Evolutionary conservation across 2,329 filamentous ascomycete genomes (phyloP), one percentile per base, ranked within the genome.

Genomic region (Phoma herbarum): DNA sequence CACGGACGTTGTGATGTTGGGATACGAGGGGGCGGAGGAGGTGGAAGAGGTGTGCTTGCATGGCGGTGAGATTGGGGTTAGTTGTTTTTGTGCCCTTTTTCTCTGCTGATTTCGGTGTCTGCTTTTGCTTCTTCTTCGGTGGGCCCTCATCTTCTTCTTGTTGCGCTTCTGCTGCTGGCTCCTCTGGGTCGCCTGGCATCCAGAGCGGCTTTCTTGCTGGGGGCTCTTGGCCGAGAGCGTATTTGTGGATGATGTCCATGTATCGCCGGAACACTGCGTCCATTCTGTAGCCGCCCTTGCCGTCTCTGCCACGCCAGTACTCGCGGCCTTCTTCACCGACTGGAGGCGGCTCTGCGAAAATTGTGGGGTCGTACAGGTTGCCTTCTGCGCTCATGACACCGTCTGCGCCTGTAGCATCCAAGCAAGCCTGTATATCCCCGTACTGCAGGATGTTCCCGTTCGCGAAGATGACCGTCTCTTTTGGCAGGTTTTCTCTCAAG

Each of bases 381-480:
- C 93, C 95, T 78, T 99, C 95, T 5, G 95, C 95, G 66, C 90
- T 94, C 95, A 99, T 98, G 50, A 99, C 87, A 18, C 86, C 95
- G 75, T 99, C 95, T 1, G 89, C 94, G 1, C 93, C 93, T 0
- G 95, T 99, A 4, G 84, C 91, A 48, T 88, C 85, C 20, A 99
- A 80, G 71, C 94, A 98, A 20, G 80, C 81, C 49, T 89, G 85
- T 11, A 99, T 81, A 74, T 99, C 94, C 0, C 83, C 88, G 58
- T 90, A 84, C 74, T 91, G 90, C 58, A 99, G 80, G 33, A 97
- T 89, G 72, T 99, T 99, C 12, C 95, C 95, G 76, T 99, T 99
- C 3, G 95, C 95, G 74, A 99, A 98, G 2, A 99, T 86, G 23
- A 99, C 95, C 8, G 93, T 96, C 46, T 97, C 93, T 1, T 84